Base-by-base conservation (phyloP, 495 filamentous ascomycete genomes). In the Aspergillus biplanus region DNA sequence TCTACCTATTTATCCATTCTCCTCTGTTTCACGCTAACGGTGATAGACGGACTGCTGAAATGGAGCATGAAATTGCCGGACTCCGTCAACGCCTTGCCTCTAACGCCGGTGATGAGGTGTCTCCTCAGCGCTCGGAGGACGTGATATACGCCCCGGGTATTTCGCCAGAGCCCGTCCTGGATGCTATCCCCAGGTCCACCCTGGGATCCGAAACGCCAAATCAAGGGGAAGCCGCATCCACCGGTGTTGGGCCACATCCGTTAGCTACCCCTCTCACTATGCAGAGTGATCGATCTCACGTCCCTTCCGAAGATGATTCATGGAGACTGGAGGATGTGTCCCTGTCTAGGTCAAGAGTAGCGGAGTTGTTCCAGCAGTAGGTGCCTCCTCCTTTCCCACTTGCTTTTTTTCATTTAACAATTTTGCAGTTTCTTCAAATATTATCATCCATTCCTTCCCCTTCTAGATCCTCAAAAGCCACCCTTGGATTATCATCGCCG, bases 391-490 rank as follows among this genome's bases (percentile, higher is more conserved):
- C 33, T n/a, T 15, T 37, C 27, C n/a, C 7, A 50, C 9, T 7
- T 15, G 11, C 21, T 3, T 18, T 7, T 9, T 5, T 18, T 18
- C 27, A 62, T 49, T 61, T 75, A 52, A 74, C 61, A 49, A 18
- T 8, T 15, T 8, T 32, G 7, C 34, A 86, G 83, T 42, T 93
- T 87, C 77, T 97, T 92, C 78, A 83, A 82, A 47, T 87, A 75
- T 63, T 97, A 95, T 72, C 92, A 97, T 75, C 90, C 90, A 0
- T 96, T 93, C 67, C 83, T 97, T 12, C 91, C 92, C 4, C 86
- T 97, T 63, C 78, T 97, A 56, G 90, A 91, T 67, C 85, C 87
- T 6, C 68, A 83, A 37, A 88, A 89, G 71, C 79, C 85, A 1
- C 88, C 92, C 21, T 90, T 95, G 27, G 82, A 89, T 56, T 96